phyloP scores from a whole-genome alignment of 768 basidiomycete species.

The Dictyophora rubrovolvata region DNA sequence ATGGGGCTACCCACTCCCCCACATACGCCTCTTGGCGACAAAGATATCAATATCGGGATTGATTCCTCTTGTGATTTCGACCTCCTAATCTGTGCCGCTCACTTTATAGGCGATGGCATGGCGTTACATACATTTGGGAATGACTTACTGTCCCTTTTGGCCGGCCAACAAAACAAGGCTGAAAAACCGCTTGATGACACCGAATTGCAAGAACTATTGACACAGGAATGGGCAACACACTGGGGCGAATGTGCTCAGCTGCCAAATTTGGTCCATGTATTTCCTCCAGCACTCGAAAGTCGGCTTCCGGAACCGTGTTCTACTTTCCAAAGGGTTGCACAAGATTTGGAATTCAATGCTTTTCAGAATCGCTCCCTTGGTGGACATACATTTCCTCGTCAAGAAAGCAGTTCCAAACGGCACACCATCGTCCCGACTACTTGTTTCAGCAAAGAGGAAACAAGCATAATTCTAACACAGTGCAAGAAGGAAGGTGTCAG shows the following conservation, averaged over 20 bases:
- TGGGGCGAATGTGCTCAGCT: slow-evolving; percentile 10
- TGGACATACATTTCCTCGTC: slow-evolving; percentile 61
- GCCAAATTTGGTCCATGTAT: slow-evolving; percentile 16
- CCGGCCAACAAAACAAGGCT: slow-evolving; percentile 20
- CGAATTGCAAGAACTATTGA: slow-evolving; percentile 27
- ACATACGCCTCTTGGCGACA: slow-evolving; percentile 16
- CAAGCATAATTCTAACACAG: slow-evolving; percentile 51
- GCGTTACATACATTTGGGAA: slow-evolving; percentile 74
- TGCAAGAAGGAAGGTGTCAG: slow-evolving; percentile 68
- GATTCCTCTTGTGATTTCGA: slow-evolving; percentile 35
- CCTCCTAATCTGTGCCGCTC: slow-evolving; percentile 64
- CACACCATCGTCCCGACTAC: slow-evolving; percentile 64
- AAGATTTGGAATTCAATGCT: slow-evolving; percentile 45
- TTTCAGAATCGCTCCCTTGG: slow-evolving; percentile 52
- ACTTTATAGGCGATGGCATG: slow-evolving; percentile 84
- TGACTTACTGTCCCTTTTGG: slow-evolving; percentile 60
- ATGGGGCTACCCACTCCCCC: slow-evolving; percentile 25
- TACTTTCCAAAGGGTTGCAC: slow-evolving; percentile 35
- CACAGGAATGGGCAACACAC: background rate
- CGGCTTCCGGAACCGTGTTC: slow-evolving; percentile 29
- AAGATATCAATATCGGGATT: slow-evolving; percentile 12
- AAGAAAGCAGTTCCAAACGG: slow-evolving; percentile 23
- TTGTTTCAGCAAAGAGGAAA: slow-evolving; percentile 43
- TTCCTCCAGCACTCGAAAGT: slow-evolving; percentile 43
- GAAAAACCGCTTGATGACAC: slow-evolving; percentile 14